Base-by-base conservation (phyloP, 1,284 basidiomycete genomes). In the Papiliotrema nemorosa region DNA sequence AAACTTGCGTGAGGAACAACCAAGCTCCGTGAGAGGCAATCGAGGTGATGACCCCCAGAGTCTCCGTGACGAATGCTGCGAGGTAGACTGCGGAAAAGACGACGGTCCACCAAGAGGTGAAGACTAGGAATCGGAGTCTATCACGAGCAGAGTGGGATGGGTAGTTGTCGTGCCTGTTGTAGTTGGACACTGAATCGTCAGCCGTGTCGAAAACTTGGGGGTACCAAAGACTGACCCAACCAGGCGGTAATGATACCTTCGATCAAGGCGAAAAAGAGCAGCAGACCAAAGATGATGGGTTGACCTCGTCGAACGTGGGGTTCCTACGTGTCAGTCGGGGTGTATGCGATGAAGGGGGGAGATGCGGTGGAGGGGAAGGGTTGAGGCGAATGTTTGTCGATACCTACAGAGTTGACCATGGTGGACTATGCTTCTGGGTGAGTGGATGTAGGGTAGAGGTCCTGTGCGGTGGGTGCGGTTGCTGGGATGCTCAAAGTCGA, bases 51-150 rank as follows among this genome's bases (percentile, higher is more conserved):
- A 70, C 59, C 13, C 55, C 60, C 14, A 54, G 54, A 14, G 63
- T 50, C 25, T 61, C 60, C 43, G 57, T 40, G 46, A 74, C 61
- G 68, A 70, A 74, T 56, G 67, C 51, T 45, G 60, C 67, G 36
- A 74, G 57, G 35, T 74, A 76, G 34, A 57, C 55, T 36, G 60
- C 54, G 43, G 64, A 53, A 57, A 75, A 71, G 45, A 73, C 42
- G 41, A 76, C 57, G 12, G 75, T 76, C 75, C 75, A 76, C 73
- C 73, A 75, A 5, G 70, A 71, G 35, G 59, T 57, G 64, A 76
- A 76, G 44, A 70, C 63, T 45, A 73, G 66, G 67, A 74, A 75
- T 50, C 67, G 64, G 47, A 68, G 51, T 44, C 71, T 63, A 57
- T 72, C 71, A 33, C 67, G 60, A 62, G 65, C 57, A 39, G 66